Evolutionary conservation across 2,329 filamentous ascomycete genomes (phyloP).

Genomic region (Sporothrix schenckii): DNA sequence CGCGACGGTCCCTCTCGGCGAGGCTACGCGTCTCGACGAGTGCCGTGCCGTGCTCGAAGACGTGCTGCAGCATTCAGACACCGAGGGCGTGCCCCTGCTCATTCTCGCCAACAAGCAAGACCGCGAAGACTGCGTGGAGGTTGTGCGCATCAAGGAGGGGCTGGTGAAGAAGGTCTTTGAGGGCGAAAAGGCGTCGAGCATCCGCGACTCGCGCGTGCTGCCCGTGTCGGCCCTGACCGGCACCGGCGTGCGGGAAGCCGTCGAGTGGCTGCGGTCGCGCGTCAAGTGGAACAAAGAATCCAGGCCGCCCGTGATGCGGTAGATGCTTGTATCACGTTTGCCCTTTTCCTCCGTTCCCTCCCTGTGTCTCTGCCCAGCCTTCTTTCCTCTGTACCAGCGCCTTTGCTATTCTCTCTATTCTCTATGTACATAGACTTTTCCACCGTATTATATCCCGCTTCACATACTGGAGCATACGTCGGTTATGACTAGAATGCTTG

Average conservation of each 20-base stretch:
- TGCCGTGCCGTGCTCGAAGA: slow-evolving; percentile 87
- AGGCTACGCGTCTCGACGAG: slow-evolving; percentile 72
- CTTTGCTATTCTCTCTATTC: background rate
- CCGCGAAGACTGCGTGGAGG: slow-evolving; percentile 94
- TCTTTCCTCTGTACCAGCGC: background rate
- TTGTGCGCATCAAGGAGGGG: slow-evolving; percentile 95
- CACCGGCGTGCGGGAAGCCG: slow-evolving; percentile 85
- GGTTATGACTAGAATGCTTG: slow-evolving; percentile 16
- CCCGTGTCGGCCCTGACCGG: slow-evolving; percentile 89
- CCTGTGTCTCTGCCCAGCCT: background rate
- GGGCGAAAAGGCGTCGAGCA: slow-evolving; percentile 81
- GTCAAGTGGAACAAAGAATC: slow-evolving; percentile 97
- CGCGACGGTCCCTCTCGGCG: slow-evolving; percentile 34
- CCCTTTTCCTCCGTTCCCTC: background rate
- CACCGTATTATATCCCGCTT: slow-evolving; percentile 12
- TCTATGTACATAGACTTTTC: slow-evolving; percentile 12
- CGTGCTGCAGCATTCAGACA: slow-evolving; percentile 82
- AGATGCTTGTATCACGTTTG: slow-evolving; percentile 34
- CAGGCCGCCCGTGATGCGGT: slow-evolving; percentile 90
- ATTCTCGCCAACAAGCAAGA: slow-evolving; percentile 98
- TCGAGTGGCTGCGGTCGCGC: slow-evolving; percentile 92
- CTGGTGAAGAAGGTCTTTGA: slow-evolving; percentile 95
- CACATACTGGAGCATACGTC: background rate
- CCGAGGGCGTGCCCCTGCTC: slow-evolving; percentile 86
- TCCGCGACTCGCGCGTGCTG: slow-evolving; percentile 87